Evolutionary conservation across 2,329 filamentous ascomycete genomes (phyloP).

Genomic region (Orbilia javanica): DNA sequence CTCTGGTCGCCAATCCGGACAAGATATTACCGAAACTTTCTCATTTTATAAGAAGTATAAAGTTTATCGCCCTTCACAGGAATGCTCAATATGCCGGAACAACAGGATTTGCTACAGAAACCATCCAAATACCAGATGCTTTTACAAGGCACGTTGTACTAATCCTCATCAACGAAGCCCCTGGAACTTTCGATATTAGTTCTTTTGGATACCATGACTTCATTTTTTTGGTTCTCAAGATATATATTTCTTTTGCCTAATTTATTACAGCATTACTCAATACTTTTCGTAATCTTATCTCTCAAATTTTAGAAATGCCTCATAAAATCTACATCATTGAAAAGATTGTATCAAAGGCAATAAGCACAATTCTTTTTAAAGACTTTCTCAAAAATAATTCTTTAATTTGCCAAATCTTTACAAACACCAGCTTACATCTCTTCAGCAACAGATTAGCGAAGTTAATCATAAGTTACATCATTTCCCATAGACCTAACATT

Average conservation of each 20-base stretch:
- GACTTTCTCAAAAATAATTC: not conserved
- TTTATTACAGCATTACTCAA: not conserved
- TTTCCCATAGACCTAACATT: slow-evolving; percentile 8
- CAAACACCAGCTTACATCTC: slow-evolving; percentile 4
- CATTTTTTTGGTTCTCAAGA: slow-evolving; percentile 7
- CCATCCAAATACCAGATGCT: slow-evolving; percentile 4
- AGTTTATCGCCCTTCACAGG: not conserved
- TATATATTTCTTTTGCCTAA: not conserved
- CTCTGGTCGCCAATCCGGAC: slow-evolving; percentile 5
- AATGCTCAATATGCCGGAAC: not conserved
- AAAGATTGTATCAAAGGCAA: not conserved
- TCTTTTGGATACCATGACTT: slow-evolving; percentile 6
- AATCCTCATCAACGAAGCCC: not conserved
- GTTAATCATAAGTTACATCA: slow-evolving; percentile 14
- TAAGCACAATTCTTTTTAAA: not conserved
- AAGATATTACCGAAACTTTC: slow-evolving; percentile 19
- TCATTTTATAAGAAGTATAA: not conserved
- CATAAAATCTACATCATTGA: slow-evolving; percentile 9
- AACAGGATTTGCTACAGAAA: not conserved
- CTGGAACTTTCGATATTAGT: slow-evolving; percentile 2
- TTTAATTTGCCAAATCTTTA: not conserved
- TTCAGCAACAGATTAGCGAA: slow-evolving; percentile 1
- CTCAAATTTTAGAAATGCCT: slow-evolving; percentile 14
- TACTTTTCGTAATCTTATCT: not conserved
- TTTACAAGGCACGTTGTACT: slow-evolving; percentile 4